A percentile compares a stretch with the other conserved stretches of the same genome.
phyloP scores from a whole-genome alignment of 257 asterid genomes.

The Solanum chaucha region DNA sequence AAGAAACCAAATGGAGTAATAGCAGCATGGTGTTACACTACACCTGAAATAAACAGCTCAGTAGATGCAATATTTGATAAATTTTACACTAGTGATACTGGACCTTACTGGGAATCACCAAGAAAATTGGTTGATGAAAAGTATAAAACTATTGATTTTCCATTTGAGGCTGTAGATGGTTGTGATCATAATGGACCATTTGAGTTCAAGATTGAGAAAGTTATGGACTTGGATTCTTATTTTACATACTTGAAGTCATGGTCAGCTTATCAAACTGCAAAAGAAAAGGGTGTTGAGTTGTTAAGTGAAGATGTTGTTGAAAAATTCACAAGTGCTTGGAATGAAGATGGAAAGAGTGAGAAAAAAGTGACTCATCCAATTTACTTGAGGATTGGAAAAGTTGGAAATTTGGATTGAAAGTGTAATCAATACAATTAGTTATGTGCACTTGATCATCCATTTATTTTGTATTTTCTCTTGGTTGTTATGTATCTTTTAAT shows the following conservation, averaged over 20 bases:
- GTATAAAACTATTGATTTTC: too few relatives aligned
- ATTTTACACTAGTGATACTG: too few relatives aligned
- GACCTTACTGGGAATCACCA: too few relatives aligned
- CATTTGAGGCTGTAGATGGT: conserved; percentile 17
- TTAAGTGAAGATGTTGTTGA: conserved; percentile 1
- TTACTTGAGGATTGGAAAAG: conserved; percentile 7
- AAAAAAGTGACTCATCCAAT: not conserved
- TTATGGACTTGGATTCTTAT: conserved; percentile 9
- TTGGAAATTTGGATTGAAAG: not conserved
- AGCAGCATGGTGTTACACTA: too few relatives aligned
- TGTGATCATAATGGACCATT: conserved; percentile 16
- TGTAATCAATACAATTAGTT: not conserved
- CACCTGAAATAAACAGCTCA: too few relatives aligned
- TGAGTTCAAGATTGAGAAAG: conserved; percentile 12
- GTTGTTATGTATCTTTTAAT: not conserved
- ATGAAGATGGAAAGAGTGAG: conserved; percentile 6
- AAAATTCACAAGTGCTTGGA: conserved; percentile 31
- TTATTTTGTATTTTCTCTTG: not conserved
- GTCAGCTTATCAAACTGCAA: conserved; percentile 18
- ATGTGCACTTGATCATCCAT: not conserved
- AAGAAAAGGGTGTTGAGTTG: conserved; percentile 24
- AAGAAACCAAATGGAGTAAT: too few relatives aligned
- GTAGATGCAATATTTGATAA: too few relatives aligned
- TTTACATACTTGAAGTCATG: conserved; percentile 14
- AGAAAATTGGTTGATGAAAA: too few relatives aligned